Base-by-base conservation (phyloP, 1,284 basidiomycete species). In the Papiliotrema nemorosa region DNA sequence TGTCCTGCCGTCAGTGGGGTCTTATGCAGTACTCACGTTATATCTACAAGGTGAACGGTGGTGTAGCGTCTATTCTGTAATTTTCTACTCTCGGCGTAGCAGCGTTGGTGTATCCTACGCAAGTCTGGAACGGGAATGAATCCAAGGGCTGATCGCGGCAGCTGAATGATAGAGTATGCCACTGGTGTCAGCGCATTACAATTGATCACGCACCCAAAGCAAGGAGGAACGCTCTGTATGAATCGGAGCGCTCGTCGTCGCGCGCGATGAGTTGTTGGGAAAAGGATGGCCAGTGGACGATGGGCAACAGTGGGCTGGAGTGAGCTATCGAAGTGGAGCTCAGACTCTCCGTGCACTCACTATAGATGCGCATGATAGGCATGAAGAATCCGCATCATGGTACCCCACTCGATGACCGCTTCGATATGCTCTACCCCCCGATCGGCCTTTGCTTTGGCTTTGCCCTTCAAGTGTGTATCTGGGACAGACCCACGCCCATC, bases 201-300 rank as follows among this genome's bases (percentile, higher is more conserved):
- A 27, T 21, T 20, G 9, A n/a, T 2, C 22, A 25, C 62, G 36
- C 16, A 63, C 63, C 50, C 18, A 66, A 44, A 22, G 55, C 54
- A 10, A 66, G 52, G 3, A 66, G 34, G 42, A 63, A 63, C 31
- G 58, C 57, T 21, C 59, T 52, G 49, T 57, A 63, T 9, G 45
- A 36, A 13, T 52, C 52, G 24, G 56, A 53, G 18, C 50, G 40
- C 36, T 61, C 56, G 33, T 66, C 63, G 21, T 59, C 56, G 14
- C 63, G 41, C 14, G 59, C 55, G 9, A 63, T 49, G 22, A 66
- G 53, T 36, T 62, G 58, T 47, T 66, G 63, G 1, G 58, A 58
- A 44, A 63, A 63, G 3, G 59, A 60, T 13, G 63, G 63, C 63
- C 63, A 66, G 36, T 66, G 63, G 29, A 63, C 54, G 37, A 66